phyloP scores from a whole-genome alignment of 148 eudicot genomes.

The Camellia sinensis region DNA sequence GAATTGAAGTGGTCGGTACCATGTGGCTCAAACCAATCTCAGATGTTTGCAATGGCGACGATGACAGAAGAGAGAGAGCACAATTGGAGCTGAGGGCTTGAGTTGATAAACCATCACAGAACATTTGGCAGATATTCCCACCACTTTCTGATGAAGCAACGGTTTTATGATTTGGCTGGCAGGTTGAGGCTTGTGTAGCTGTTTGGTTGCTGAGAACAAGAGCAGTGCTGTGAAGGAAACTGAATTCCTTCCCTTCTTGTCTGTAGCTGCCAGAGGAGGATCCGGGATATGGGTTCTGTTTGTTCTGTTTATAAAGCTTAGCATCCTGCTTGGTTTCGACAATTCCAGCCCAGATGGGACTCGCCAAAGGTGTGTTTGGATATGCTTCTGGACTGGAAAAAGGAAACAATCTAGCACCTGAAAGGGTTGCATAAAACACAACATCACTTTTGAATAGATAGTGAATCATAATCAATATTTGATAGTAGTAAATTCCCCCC shows the following conservation, averaged over 20 bases:
- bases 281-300: constrained; percentile 17
- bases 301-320: constrained; percentile 13
- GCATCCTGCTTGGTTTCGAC: constrained; percentile 18
- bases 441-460: background rate
- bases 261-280: constrained; percentile 19
- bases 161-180: constrained; percentile 18
- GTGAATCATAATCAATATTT: background rate
- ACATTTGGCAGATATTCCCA: background rate
- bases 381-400: constrained; percentile 15
- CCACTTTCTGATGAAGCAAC: constrained; percentile 14
- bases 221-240: background rate
- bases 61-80: constrained; percentile 42
- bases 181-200: constrained; percentile 12
- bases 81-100: constrained; percentile 20
- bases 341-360: constrained; percentile 23
- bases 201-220: constrained; percentile 14
- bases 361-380: constrained; percentile 16
- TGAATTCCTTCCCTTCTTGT: constrained; percentile 12
- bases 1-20: constrained; percentile 5
- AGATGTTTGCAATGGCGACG: constrained; percentile 13
- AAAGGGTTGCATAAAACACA: background rate
- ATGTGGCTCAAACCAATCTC: constrained; percentile 12
- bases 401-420: constrained; percentile 24
- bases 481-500: background rate
- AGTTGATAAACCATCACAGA: constrained; percentile 18